phyloP scores from a whole-genome alignment of 139 green algal genomes.

The Chlorella sp. region DNA sequence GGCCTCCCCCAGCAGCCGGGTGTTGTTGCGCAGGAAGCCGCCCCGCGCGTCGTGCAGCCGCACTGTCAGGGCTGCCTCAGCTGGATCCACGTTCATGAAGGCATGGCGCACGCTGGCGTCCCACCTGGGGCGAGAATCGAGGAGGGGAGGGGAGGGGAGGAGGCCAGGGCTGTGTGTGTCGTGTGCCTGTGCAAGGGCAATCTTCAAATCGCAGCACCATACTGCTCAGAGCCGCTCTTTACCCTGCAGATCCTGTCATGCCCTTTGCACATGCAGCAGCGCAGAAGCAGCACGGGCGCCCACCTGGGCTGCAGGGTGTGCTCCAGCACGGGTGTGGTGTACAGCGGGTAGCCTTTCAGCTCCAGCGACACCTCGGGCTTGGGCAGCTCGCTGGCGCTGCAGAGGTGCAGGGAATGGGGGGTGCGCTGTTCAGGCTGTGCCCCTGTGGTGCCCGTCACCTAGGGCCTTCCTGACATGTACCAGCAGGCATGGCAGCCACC shows the following conservation, averaged over 20 bases:
- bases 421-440: too few relatives aligned
- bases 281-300: not conserved
- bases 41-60: conserved; percentile 46
- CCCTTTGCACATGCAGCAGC: too few relatives aligned
- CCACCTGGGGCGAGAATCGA: conserved; percentile 21
- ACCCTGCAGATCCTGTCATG: too few relatives aligned
- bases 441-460: too few relatives aligned
- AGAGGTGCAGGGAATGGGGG: not conserved
- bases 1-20: conserved; percentile 51
- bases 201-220: too few relatives aligned
- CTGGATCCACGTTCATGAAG: conserved; percentile 48
- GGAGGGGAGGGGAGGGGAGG: not conserved
- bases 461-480: too few relatives aligned
- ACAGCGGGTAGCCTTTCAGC: conserved; percentile 10
- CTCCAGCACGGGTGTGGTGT: conserved; percentile 14
- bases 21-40: not conserved
- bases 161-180: not conserved
- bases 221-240: too few relatives aligned
- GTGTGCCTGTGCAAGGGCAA: too few relatives aligned
- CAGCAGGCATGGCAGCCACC: too few relatives aligned
- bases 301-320: conserved; percentile 55
- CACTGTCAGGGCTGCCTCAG: conserved; percentile 44
- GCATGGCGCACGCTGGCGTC: conserved; percentile 21
- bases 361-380: conserved; percentile 55
- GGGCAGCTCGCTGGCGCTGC: conserved; percentile 59